phyloP scores from a whole-genome alignment of 2,329 filamentous ascomycete species.

The Anisogramma anomala region DNA sequence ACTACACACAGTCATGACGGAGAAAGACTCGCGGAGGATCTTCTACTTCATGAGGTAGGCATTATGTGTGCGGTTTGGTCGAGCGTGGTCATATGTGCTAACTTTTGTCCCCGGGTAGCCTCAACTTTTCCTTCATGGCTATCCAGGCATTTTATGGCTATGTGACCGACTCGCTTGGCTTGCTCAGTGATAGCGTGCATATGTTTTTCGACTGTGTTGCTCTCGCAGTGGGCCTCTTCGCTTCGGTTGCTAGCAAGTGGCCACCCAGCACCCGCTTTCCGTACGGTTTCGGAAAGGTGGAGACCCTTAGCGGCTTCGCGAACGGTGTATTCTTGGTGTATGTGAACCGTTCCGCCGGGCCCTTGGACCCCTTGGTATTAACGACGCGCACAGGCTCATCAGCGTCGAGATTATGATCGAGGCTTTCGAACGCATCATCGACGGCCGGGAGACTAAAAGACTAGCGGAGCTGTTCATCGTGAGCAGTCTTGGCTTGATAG shows the following conservation, averaged over 20 bases:
- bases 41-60: slow-evolving; percentile 91
- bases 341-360: slow-evolving; percentile 20
- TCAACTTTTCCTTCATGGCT: slow-evolving; percentile 92
- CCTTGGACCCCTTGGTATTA: not conserved
- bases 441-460: slow-evolving; percentile 72
- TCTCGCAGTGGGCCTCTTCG: slow-evolving; percentile 77
- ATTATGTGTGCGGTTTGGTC: slow-evolving; percentile 1
- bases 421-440: slow-evolving; percentile 74
- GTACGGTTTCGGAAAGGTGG: slow-evolving; percentile 93
- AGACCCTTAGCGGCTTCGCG: slow-evolving; percentile 89
- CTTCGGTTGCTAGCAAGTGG: slow-evolving; percentile 94
- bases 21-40: slow-evolving; percentile 87
- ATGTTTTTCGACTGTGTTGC: slow-evolving; percentile 99
- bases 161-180: slow-evolving; percentile 78
- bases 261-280: slow-evolving; percentile 79
- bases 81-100: not conserved
- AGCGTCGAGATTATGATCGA: slow-evolving; percentile 95
- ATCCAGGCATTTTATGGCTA: slow-evolving; percentile 93
- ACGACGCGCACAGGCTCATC: slow-evolving; percentile 51
- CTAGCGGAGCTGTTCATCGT: slow-evolving; percentile 81
- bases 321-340: slow-evolving; percentile 92
- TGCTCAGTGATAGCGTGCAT: slow-evolving; percentile 96
- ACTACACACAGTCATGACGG: slow-evolving; percentile 72
- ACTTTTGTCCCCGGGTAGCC: slow-evolving; percentile 34
- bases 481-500: slow-evolving; percentile 71